Conservation (phyloP, 306 rosid genomes). For the Luffa aegyptiaca region DNA sequence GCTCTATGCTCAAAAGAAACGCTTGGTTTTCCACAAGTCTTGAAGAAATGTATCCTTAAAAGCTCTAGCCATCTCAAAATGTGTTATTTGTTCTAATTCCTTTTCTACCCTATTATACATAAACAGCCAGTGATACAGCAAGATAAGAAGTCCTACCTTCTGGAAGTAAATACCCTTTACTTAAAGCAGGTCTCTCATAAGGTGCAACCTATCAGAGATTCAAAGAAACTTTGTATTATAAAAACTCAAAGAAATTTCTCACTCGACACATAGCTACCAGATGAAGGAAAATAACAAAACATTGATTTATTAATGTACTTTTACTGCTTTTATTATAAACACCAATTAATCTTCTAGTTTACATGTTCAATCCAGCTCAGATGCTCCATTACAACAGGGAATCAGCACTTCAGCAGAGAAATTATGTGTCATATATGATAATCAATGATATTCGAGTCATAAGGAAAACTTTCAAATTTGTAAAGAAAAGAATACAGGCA, state of each 20-base stretch:
- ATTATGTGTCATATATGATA: neutral
- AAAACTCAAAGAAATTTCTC: neutral
- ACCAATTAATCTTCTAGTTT: neutral
- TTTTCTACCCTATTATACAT: neutral
- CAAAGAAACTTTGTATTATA: constrained; percentile 11
- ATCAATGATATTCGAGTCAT: neutral
- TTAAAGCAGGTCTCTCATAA: constrained; percentile 97
- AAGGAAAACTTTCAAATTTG: neutral
- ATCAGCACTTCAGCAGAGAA: neutral
- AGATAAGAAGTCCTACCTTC: constrained; percentile 48
- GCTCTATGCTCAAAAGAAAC: neutral
- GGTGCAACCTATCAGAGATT: constrained; percentile 72
- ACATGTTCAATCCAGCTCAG: neutral
- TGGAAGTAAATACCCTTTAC: constrained; percentile 95
- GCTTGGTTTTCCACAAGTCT: neutral
- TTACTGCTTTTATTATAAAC: neutral
- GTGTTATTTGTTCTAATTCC: neutral
- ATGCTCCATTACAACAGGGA: neutral
- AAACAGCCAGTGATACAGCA: neutral
- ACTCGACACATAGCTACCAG: neutral
- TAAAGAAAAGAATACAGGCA: neutral
- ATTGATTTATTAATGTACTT: neutral
- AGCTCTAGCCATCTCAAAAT: neutral
- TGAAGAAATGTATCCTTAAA: neutral
- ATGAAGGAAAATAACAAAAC: neutral